A percentile compares a stretch with the other conserved stretches of the same genome.
Evolutionary conservation across 805 yeast species (phyloP).

Genomic region (Geotrichum ghanense): DNA sequence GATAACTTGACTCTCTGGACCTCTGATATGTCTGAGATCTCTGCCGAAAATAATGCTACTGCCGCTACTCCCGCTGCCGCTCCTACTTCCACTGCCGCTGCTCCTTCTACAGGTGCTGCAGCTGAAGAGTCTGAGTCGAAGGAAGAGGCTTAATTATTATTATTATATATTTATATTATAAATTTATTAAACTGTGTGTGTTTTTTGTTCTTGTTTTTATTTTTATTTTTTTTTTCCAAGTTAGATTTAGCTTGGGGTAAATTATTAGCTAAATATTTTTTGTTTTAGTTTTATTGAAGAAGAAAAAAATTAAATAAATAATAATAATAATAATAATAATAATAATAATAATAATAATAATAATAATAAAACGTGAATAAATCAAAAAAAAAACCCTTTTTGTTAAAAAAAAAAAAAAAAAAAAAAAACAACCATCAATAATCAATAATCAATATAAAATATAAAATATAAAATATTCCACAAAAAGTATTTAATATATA

Average conservation of each 20-base stretch:
- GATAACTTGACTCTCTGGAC: constrained; percentile 95
- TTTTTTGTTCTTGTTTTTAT: background rate
- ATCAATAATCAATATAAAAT: too few relatives aligned
- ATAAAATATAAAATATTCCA: too few relatives aligned
- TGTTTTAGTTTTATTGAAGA: background rate
- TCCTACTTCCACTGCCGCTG: constrained; percentile 12
- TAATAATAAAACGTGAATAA: too few relatives aligned
- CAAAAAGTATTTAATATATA: too few relatives aligned
- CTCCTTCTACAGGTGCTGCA: constrained; percentile 7
- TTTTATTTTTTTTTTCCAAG: background rate
- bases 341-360: too few relatives aligned
- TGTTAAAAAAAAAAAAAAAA: too few relatives aligned
- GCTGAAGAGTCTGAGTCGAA: background rate
- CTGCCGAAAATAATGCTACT: constrained; percentile 15
- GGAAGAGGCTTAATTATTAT: background rate
- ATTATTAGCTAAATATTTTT: background rate
- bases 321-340: background rate
- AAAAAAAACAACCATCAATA: too few relatives aligned
- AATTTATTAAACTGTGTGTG: background rate
- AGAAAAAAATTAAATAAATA: background rate
- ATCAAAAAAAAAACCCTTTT: too few relatives aligned
- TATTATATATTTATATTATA: constrained; percentile 1
- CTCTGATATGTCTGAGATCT: constrained; percentile 20
- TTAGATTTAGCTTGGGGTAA: background rate
- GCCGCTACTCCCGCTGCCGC: constrained; percentile 13